phyloP scores from a whole-genome alignment of 2,329 filamentous ascomycete genomes.

The Lanzia echinophila region DNA sequence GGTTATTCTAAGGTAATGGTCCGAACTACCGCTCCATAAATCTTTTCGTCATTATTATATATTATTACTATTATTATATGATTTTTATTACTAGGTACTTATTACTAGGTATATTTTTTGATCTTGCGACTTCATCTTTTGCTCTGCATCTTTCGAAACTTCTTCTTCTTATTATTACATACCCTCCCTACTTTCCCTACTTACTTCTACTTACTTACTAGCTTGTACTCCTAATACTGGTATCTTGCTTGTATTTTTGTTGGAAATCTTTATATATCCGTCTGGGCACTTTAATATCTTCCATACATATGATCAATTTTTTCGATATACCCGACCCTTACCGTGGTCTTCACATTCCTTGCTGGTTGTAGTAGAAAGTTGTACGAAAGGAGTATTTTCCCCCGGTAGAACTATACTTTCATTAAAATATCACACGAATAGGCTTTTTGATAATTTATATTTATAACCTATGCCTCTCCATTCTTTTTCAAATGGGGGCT shows the following conservation, averaged over 20 bases:
- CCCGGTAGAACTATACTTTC: not conserved
- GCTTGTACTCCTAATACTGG: no score
- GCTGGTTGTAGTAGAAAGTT: constrained; percentile 11
- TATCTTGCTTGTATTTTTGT: not conserved
- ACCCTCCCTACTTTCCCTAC: no score
- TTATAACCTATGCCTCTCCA: constrained; percentile 25
- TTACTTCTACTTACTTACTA: no score
- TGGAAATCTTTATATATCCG: not conserved
- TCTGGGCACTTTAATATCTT: not conserved
- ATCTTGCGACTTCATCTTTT: not conserved
- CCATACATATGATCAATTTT: not conserved
- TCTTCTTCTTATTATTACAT: no score
- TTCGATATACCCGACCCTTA: not conserved
- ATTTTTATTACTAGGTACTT: no score
- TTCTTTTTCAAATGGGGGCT: constrained; percentile 21
- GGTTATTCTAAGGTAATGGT: not conserved
- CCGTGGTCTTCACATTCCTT: not conserved
- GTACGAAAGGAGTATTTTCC: not conserved
- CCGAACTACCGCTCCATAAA: no score
- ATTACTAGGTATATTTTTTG: no score
- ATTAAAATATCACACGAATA: not conserved
- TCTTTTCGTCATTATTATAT: no score
- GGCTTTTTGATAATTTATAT: not conserved
- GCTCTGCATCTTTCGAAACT: not conserved
- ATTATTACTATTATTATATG: no score